Evolutionary conservation across 2,329 filamentous ascomycete genomes (phyloP), one percentile per base, ranked within the genome.

Genomic region (Xylaria sp.): DNA sequence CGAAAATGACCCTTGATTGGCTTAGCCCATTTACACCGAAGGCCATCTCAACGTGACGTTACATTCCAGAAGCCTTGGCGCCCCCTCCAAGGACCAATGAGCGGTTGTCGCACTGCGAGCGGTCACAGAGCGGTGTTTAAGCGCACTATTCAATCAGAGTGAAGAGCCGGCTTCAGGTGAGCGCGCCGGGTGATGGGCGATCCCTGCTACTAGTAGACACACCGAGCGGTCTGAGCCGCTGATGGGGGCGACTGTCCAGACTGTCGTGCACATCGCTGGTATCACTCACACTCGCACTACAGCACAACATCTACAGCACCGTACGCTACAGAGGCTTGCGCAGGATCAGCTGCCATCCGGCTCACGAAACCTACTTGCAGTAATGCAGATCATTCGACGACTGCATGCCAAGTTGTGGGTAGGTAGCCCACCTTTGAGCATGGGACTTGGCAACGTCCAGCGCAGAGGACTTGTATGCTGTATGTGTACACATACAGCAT

Each of bases 11-110:
- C 36, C 50, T 17, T 68, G 55, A 71, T 73, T 73, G 69, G 69
- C 60, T 55, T 30, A 30, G 48, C 54, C 64, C 64, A 14, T 39
- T 55, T 57, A 47, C 67, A 64, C 61, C 56, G 55, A 67, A 58
- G 48, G 39, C n/a, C 36, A 64, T 54, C 34, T 62, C 57, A 63
- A 70, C 68, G 71, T 72, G 70, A 73, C 71, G 71, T 73, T 73
- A 72, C 71, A 73, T 72, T 62, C 67, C 56, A 55, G 47, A 64
- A 45, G 56, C 42, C 70, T 72, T 72, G 71, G 71, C 67, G 61
- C 36, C 48, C 45, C 64, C 61, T 21, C 45, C 34, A 21, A 57
- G 54, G 53, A 61, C 53, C 70, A 73, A 73, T 71, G 3, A 71
- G 65, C 61, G 21, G 47, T 50, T 39, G 48, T 42, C 48, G 56